These are phyloP conservation scores for Arthrobotrys megalospora DNA, from an alignment of 2,329 filamentous ascomycete species.

Conservation along the genomic window DNA sequence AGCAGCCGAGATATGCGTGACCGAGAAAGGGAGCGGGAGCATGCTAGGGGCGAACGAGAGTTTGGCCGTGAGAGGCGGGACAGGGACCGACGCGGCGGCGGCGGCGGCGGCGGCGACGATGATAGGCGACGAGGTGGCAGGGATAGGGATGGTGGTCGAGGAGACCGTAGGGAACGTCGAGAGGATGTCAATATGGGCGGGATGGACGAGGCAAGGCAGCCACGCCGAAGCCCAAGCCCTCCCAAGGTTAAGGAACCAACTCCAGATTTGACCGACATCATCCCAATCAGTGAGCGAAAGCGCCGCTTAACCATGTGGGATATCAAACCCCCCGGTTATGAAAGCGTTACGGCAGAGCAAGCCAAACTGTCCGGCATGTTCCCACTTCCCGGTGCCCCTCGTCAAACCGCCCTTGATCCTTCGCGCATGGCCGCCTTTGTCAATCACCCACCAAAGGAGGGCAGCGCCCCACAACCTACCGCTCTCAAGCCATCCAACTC, in stretches of 20 bases:
- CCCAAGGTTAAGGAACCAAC: slow-evolving; percentile 96
- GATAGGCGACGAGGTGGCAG: slow-evolving; percentile 72
- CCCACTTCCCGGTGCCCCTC: slow-evolving; percentile 92
- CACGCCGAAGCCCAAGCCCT: slow-evolving; percentile 82
- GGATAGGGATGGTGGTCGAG: slow-evolving; percentile 68
- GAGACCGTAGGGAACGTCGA: slow-evolving; percentile 72
- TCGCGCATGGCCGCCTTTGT: slow-evolving; percentile 95
- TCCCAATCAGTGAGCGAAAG: slow-evolving; percentile 87
- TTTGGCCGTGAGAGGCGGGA: slow-evolving; percentile 78
- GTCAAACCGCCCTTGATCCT: slow-evolving; percentile 95
- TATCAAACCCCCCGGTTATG: slow-evolving; percentile 97
- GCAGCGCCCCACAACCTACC: slow-evolving; percentile 73
- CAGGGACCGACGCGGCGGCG: slow-evolving; percentile 63
- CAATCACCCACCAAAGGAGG: slow-evolving; percentile 85
- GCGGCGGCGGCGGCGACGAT: too few species aligned
- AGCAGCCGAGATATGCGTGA: slow-evolving; percentile 77
- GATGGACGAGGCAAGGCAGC: slow-evolving; percentile 70
- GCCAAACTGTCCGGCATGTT: slow-evolving; percentile 99
- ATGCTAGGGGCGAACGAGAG: slow-evolving; percentile 70
- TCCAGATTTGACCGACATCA: slow-evolving; percentile 89
- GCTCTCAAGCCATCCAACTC: slow-evolving; percentile 92
- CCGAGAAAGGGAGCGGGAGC: slow-evolving; percentile 83
- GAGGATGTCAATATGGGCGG: slow-evolving; percentile 63
- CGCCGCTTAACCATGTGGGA: slow-evolving; percentile 98
- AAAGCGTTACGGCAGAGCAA: slow-evolving; percentile 97